Base-by-base conservation (phyloP, 2,329 filamentous ascomycete species). In the Ceratocystis lukuohia region DNA sequence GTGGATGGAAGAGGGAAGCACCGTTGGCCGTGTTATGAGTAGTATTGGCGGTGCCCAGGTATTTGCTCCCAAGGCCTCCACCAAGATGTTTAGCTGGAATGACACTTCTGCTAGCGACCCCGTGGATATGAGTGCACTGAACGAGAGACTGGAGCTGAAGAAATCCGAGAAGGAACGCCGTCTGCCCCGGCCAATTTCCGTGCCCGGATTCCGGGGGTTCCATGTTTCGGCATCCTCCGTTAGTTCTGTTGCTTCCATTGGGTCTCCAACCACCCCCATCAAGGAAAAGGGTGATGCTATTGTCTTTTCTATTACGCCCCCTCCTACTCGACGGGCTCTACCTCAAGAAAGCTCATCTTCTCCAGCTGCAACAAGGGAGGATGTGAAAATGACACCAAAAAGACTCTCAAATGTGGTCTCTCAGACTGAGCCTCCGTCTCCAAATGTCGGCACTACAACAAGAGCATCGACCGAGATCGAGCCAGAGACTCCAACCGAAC, bases 1-100 rank as follows among this genome's bases (percentile, higher is more conserved):
- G 30, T 88, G 85, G 85, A 84, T 87, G 79, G 82, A 86, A 70
- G 82, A 87, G 70, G 84, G 79, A 41, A 68, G 66, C 20, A 59
- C 64, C 6, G 53, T 64, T 12, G 61, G 66, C 12, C 48, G 61
- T n/a, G 72, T 74, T 5, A 72, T 75, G 28, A 71, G 75, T 2
- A 75, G 77, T 0, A 74, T 76, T 61, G 74, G 77, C 17, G 71
- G 71, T 0, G 75, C 74, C 1, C 73, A 73, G 20, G 76, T 78
- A 20, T 77, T 76, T 67, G 78, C 82, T 69, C 87, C 87, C 72
- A 82, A 84, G 57, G 70, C 70, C 61, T 69, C 71, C 2, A 69
- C 69, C 3, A 75, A 72, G 3, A 64, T 69, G 63, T 70, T 70
- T 53, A 68, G 69, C 56, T 70, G 69, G 69, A 67, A 69, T 30